These are phyloP conservation scores for Lecanosticta acicola DNA, from an alignment of 2,329 filamentous ascomycete species.

Conservation along the genomic window DNA sequence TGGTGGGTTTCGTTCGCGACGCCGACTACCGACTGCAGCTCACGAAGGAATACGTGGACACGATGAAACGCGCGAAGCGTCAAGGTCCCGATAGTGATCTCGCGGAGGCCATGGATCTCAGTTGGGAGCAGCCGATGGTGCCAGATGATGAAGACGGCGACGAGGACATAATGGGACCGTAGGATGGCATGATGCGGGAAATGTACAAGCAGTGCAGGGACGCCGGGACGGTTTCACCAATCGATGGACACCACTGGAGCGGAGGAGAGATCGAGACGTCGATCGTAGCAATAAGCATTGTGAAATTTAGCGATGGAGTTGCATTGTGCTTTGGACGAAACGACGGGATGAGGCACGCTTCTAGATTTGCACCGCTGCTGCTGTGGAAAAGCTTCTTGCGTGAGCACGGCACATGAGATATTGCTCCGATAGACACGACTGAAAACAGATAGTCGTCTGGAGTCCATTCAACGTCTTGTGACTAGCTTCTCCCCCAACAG, in stretches of 20 bases:
- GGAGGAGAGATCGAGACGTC: neutral
- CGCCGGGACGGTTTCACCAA: too few species aligned
- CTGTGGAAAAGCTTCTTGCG: neutral
- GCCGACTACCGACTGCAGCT: constrained; percentile 53
- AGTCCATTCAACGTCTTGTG: too few species aligned
- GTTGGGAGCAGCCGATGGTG: constrained; percentile 25
- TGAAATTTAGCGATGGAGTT: neutral
- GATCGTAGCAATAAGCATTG: neutral
- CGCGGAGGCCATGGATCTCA: constrained; percentile 35
- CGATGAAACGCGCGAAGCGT: constrained; percentile 45
- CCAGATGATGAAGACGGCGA: constrained; percentile 21
- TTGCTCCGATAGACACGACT: too few species aligned
- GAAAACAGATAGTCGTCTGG: too few species aligned
- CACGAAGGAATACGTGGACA: constrained; percentile 55
- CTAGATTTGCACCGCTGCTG: neutral
- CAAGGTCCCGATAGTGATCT: constrained; percentile 31
- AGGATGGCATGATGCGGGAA: neutral
- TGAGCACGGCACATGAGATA: too few species aligned
- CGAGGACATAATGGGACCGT: constrained; percentile 31
- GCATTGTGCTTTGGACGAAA: neutral
- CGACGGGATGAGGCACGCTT: neutral
- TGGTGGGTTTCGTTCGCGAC: constrained; percentile 49
- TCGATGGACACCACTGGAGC: too few species aligned
- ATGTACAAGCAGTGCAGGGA: too few species aligned
- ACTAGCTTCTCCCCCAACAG: too few species aligned